These are phyloP conservation scores for Aspergillus ellipticus DNA, from an alignment of 495 filamentous ascomycete genomes.

Conservation along the genomic window DNA sequence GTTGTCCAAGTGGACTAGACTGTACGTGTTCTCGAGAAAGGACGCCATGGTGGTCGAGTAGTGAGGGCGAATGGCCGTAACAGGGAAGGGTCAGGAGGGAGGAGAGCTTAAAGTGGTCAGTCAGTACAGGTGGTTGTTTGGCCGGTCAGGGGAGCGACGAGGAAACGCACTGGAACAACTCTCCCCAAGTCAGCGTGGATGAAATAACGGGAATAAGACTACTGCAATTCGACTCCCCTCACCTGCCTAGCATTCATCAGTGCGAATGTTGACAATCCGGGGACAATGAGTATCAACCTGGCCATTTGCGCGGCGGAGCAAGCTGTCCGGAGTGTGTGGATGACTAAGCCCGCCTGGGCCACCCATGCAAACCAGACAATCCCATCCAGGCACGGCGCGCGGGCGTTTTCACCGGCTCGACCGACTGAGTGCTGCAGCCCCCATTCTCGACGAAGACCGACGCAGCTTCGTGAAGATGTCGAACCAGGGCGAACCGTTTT, in stretches of 20 bases:
- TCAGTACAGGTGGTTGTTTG: conserved; percentile 41
- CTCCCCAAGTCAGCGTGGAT: conserved; percentile 24
- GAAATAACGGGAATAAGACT: conserved; percentile 21
- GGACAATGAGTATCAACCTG: conserved; percentile 36
- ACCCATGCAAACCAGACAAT: conserved; percentile 23
- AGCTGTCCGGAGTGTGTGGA: conserved; percentile 46
- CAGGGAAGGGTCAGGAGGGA: conserved; percentile 19
- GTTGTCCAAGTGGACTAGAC: conserved; percentile 93
- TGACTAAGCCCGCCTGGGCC: conserved; percentile 41
- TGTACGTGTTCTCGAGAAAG: conserved; percentile 91
- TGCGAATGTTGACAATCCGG: conserved; percentile 28
- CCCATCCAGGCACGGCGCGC: conserved; percentile 8
- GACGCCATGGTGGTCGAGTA: conserved; percentile 71
- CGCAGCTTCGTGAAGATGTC: conserved; percentile 39
- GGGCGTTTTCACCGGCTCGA: conserved; percentile 8
- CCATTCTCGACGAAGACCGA: background rate
- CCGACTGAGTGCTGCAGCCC: too few species aligned
- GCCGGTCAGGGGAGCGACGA: conserved; percentile 24
- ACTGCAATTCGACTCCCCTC: conserved; percentile 41
- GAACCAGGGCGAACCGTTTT: conserved; percentile 74
- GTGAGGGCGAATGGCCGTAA: conserved; percentile 16
- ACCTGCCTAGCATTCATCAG: conserved; percentile 40
- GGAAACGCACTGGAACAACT: conserved; percentile 23
- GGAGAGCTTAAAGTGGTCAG: conserved; percentile 38
- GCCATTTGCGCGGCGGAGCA: conserved; percentile 41